Percentiles rank a stretch among this genome's conserved stretches.
These are phyloP conservation scores for Rhodotorula sp. DNA, from an alignment of 1,284 basidiomycete species.

Conservation along the genomic window DNA sequence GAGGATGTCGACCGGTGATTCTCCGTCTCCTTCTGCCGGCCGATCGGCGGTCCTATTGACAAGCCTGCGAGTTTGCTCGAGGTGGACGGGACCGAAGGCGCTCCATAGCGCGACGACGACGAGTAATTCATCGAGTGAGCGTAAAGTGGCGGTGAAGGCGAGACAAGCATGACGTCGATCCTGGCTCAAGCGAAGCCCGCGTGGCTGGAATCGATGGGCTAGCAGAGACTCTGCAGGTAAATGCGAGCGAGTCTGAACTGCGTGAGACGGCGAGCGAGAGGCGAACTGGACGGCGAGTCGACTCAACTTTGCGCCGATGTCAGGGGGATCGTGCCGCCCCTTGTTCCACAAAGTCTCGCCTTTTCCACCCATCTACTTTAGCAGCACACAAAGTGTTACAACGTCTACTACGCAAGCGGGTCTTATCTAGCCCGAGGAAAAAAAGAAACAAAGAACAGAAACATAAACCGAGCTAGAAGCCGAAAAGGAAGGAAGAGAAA, in stretches of 20 bases:
- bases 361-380: background rate
- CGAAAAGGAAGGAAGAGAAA: background rate
- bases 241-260: background rate
- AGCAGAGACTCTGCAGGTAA: background rate
- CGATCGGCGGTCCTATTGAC: background rate
- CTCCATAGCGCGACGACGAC: background rate
- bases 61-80: background rate
- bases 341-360: slow-evolving; percentile 1
- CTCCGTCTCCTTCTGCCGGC: background rate
- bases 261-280: background rate
- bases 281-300: background rate
- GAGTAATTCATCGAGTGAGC: background rate
- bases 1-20: background rate
- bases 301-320: background rate
- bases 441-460: background rate
- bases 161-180: slow-evolving; percentile 13
- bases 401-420: background rate
- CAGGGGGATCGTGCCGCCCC: background rate
- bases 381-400: background rate
- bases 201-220: too few relatives aligned
- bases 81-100: background rate
- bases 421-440: background rate
- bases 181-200: background rate
- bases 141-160: slow-evolving; percentile 1
- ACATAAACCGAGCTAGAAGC: background rate